Evolutionary conservation across 352 stramenopile genomes (phyloP), one percentile per base, ranked within the genome.

Genomic region (Phytophthora agathidicida): DNA sequence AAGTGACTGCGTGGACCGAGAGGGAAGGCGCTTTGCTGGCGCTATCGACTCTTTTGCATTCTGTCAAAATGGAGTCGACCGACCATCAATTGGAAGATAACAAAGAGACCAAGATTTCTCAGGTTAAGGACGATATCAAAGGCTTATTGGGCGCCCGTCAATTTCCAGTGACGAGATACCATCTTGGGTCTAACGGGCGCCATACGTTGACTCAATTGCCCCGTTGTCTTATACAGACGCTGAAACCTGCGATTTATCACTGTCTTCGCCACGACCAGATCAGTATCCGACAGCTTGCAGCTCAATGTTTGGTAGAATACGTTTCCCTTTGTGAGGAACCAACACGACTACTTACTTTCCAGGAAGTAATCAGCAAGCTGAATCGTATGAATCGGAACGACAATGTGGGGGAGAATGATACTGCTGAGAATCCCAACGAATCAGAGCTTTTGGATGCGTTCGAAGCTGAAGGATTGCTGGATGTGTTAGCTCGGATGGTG

Each of bases 291-390:
- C 71, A 86, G 23, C 43, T 68, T 5, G 75, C 83, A 1, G 75
- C 83, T 0, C 46, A 80, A 24, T 83, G 73, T 42, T 58, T 93
- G 3, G 73, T 71, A 22, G 51, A 51, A 23, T 86, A 78, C 24
- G 56, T 77, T 10, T 53, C 45, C 3, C 58, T 93, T 9, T 89
- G 76, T 39, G 83, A 89, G 28, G 59, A 78, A 36, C 60, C 74
- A 22, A 86, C 68, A 31, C 68, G 71, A 2, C 22, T 93, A 1
- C 24, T 82, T 9, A 76, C 75, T 11, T 93, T 90, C 32, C 83
- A 93, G 35, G 83, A 90, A 52, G 71, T 86, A 7, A 78, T 89
- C 53, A 93, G 79, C 48, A 93, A 93, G 38, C 53, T 93, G 3
- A 89, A 93, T 54, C 73, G 77, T 1, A 78, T 88, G 22, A 69